Evolutionary conservation across 257 asterid species (phyloP).

Genomic region (Nicotiana noctiflora): DNA sequence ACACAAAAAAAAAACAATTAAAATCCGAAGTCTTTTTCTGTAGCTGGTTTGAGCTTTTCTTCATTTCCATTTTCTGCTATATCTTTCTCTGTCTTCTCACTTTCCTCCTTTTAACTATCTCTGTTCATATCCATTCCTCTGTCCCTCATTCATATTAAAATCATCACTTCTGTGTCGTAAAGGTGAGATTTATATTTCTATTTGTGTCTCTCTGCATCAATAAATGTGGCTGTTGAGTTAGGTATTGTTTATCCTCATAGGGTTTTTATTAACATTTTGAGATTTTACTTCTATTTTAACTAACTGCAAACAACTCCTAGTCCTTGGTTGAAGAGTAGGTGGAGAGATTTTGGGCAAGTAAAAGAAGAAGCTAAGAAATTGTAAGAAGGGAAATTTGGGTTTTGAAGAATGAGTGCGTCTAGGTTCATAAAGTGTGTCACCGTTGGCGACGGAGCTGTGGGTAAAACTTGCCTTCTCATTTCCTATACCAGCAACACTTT

Average conservation of each 20-base stretch:
- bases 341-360: background rate
- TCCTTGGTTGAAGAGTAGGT: slow-evolving; percentile 9
- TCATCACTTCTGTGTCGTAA: background rate
- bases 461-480: slow-evolving; percentile 25
- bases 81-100: background rate
- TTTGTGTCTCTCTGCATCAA: background rate
- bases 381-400: slow-evolving; percentile 3
- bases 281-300: background rate
- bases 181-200: background rate
- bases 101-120: background rate
- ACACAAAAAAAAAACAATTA: background rate
- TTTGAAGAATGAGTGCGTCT: slow-evolving; percentile 19
- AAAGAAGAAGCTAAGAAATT: background rate
- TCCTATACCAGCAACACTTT: slow-evolving; percentile 20
- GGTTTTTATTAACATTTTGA: background rate
- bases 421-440: slow-evolving; percentile 22
- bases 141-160: background rate
- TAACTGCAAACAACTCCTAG: background rate
- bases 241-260: background rate
- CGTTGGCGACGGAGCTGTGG: slow-evolving; percentile 27
- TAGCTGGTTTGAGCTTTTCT: background rate
- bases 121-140: background rate
- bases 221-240: slow-evolving; percentile 3
- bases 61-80: slow-evolving; percentile 3
- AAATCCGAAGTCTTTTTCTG: too few species aligned